Evolutionary conservation across 2,329 filamentous ascomycete species (phyloP).

Genomic region (Neocucurbitaria cava): DNA sequence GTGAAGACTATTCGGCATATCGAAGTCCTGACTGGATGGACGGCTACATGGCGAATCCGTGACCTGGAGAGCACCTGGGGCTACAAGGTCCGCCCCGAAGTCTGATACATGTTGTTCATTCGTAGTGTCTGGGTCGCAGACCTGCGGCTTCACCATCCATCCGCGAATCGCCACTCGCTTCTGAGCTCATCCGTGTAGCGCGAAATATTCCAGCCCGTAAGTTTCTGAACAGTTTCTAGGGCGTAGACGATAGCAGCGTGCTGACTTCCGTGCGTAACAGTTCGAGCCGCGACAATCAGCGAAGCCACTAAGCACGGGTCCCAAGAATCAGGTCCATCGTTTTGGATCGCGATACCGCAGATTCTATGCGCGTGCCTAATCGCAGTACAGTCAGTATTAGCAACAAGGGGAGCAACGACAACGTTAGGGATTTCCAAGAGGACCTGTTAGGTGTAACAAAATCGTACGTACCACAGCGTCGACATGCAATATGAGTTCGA

Average conservation of each 20-base stretch:
- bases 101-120: background rate
- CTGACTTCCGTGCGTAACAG: conserved; percentile 59
- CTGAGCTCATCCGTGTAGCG: conserved; percentile 20
- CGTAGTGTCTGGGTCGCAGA: background rate
- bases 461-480: conserved; percentile 45
- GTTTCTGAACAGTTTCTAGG: conserved; percentile 46
- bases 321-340: conserved; percentile 56
- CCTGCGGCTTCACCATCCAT: conserved; percentile 19
- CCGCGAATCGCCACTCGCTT: conserved; percentile 28
- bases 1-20: conserved; percentile 58
- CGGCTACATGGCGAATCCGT: conserved; percentile 59
- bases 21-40: conserved; percentile 62
- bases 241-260: conserved; percentile 53
- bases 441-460: too few species aligned
- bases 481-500: conserved; percentile 48
- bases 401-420: background rate
- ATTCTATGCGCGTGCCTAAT: conserved; percentile 55
- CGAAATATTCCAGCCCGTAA: conserved; percentile 54
- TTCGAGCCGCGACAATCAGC: conserved; percentile 54
- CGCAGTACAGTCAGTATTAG: background rate
- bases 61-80: conserved; percentile 55
- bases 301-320: conserved; percentile 58
- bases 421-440: too few species aligned
- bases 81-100: conserved; percentile 23
- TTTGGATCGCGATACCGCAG: conserved; percentile 59